Conservation (phyloP, 768 basidiomycete genomes). For the Rhodotorula diobovata region DNA sequence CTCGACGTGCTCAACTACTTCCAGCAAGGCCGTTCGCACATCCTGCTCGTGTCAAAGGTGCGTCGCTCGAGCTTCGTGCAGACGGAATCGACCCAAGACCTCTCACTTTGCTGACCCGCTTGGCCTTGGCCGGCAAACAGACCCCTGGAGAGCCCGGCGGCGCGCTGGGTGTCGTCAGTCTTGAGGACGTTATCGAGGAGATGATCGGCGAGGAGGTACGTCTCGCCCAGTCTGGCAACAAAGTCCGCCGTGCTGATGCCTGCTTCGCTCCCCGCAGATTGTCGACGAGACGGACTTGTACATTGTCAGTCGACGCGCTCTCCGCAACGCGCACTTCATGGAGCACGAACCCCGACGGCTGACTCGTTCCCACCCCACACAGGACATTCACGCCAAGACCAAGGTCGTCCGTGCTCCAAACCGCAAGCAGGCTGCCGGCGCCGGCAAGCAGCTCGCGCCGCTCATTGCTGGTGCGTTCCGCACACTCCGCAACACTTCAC, state of each 20-base stretch:
- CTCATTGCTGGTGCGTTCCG: constrained; percentile 37
- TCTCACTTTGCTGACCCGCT: no score
- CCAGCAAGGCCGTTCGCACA: constrained; percentile 90
- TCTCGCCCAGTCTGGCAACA: neutral
- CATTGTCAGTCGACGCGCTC: neutral
- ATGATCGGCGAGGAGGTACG: constrained; percentile 88
- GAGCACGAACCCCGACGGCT: no score
- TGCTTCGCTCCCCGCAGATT: constrained; percentile 12
- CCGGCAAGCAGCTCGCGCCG: constrained; percentile 37
- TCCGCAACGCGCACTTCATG: no score
- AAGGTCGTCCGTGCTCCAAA: constrained; percentile 41
- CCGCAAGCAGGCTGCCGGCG: constrained; percentile 26
- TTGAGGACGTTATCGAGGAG: constrained; percentile 56
- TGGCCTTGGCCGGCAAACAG: no score
- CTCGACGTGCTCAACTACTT: constrained; percentile 86
- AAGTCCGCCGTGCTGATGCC: neutral
- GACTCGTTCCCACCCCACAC: no score
- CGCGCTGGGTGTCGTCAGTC: constrained; percentile 82
- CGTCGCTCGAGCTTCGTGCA: neutral
- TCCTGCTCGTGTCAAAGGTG: constrained; percentile 71
- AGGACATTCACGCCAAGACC: constrained; percentile 43
- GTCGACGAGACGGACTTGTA: constrained; percentile 42
- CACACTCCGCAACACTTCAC: no score
- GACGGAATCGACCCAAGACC: no score
- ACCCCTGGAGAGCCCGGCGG: constrained; percentile 76